These are phyloP conservation scores for Kazachstania martiniae DNA, from an alignment of 805 yeast species.

Conservation along the genomic window DNA sequence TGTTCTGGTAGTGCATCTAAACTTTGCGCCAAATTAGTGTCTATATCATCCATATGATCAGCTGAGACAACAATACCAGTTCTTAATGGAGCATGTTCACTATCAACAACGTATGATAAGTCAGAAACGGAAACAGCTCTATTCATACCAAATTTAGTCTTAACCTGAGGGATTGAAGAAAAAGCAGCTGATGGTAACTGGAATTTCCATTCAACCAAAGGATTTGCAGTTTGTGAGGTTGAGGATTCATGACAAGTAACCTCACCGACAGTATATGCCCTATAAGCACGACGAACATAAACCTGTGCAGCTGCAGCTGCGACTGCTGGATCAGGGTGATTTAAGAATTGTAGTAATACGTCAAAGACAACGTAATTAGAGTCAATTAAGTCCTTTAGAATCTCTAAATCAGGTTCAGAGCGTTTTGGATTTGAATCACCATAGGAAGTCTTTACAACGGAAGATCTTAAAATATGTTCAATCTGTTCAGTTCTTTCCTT, in stretches of 20 bases:
- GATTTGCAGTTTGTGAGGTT: conserved; percentile 31
- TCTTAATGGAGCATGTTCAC: conserved; percentile 56
- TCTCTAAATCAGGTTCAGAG: conserved; percentile 68
- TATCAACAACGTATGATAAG: conserved; percentile 73
- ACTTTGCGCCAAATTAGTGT: conserved; percentile 67
- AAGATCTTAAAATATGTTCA: conserved; percentile 86
- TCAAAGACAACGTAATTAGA: conserved; percentile 95
- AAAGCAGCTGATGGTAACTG: conserved; percentile 77
- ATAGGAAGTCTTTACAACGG: conserved; percentile 81
- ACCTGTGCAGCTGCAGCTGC: conserved; percentile 96
- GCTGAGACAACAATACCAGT: conserved; percentile 78
- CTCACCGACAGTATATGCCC: conserved; percentile 84
- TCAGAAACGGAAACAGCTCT: conserved; percentile 92
- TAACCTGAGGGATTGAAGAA: conserved; percentile 51
- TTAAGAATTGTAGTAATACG: conserved; percentile 85
- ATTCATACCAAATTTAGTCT: conserved; percentile 44
- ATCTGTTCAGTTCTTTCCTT: conserved; percentile 94
- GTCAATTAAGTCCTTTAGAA: conserved; percentile 86
- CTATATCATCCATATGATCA: conserved; percentile 79
- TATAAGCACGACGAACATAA: conserved; percentile 90
- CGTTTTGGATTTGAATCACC: conserved; percentile 75
- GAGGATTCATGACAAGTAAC: conserved; percentile 43
- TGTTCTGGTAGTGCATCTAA: conserved; percentile 56
- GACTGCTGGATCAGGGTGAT: conserved; percentile 74
- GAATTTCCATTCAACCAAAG: conserved; percentile 81